These are phyloP conservation scores for Areca catechu DNA, from an alignment of 176 grass and related monocot species.

Conservation along the genomic window DNA sequence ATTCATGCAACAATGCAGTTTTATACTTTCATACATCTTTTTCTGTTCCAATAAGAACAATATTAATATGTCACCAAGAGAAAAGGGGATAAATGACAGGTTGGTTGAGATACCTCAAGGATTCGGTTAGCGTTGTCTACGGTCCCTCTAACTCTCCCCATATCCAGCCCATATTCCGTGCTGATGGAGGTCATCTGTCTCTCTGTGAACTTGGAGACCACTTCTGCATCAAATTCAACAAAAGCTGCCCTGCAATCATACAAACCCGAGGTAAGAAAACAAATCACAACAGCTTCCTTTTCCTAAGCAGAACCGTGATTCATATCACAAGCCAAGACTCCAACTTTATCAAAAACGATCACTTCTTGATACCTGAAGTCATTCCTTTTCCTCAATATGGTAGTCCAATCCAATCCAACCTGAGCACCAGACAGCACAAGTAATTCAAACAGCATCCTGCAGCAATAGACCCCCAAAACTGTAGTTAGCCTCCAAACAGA, in stretches of 20 bases:
- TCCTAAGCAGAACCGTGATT: too few relatives aligned
- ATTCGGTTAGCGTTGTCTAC: slow-evolving; percentile 81
- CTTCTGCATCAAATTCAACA: slow-evolving; percentile 69
- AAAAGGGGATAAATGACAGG: too few relatives aligned
- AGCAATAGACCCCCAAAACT: neutral
- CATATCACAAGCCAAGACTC: too few relatives aligned
- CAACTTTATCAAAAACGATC: too few relatives aligned
- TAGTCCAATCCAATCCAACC: slow-evolving; percentile 85
- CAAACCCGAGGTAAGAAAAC: too few relatives aligned
- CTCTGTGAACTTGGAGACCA: slow-evolving; percentile 64
- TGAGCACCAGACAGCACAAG: slow-evolving; percentile 73
- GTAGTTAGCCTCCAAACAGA: neutral
- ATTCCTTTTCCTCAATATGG: slow-evolving; percentile 75
- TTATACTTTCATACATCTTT: too few relatives aligned
- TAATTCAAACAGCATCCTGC: slow-evolving; percentile 86
- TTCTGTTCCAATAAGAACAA: too few relatives aligned
- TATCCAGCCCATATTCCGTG: slow-evolving; percentile 45
- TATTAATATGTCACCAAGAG: too few relatives aligned
- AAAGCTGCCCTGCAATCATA: slow-evolving; percentile 13
- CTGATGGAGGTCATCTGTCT: slow-evolving; percentile 69
- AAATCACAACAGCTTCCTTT: too few relatives aligned
- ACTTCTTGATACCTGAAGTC: slow-evolving; percentile 42
- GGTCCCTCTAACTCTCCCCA: slow-evolving; percentile 58
- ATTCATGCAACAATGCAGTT: too few relatives aligned
- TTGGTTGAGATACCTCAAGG: slow-evolving; percentile 44